Percentiles rank a stretch among this genome's conserved stretches.
Evolutionary conservation across 805 yeast species (phyloP).

Genomic region (Candida ficus): DNA sequence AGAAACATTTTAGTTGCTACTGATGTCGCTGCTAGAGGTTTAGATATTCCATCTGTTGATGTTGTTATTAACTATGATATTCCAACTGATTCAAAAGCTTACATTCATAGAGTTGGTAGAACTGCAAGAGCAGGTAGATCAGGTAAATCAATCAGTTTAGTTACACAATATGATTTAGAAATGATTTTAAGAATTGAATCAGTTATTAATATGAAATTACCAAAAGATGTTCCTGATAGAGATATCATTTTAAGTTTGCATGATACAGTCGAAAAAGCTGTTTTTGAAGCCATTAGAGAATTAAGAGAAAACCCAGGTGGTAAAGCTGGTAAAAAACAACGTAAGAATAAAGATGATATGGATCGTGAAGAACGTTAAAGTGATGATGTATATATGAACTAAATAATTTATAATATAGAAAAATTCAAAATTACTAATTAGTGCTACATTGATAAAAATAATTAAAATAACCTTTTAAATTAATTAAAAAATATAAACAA

Average conservation of each 20-base stretch:
- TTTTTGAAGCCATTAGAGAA: conserved; percentile 73
- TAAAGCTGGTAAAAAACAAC: conserved; percentile 7
- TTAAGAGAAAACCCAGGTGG: conserved; percentile 28
- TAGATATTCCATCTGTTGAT: conserved; percentile 79
- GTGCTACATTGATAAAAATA: too few relatives aligned
- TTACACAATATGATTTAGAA: conserved; percentile 93
- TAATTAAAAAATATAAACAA: too few relatives aligned
- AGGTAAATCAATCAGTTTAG: conserved; percentile 81
- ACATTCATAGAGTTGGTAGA: conserved; percentile 88
- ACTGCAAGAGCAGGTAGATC: conserved; percentile 93
- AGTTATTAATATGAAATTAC: conserved; percentile 76
- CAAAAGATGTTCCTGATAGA: conserved; percentile 75
- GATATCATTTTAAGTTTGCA: conserved; percentile 73
- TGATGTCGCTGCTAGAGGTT: conserved; percentile 86
- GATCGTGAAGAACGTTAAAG: conserved; percentile 22
- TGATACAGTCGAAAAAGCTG: conserved; percentile 86
- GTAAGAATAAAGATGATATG: conserved; percentile 19
- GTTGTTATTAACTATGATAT: conserved; percentile 73
- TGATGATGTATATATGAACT: background rate
- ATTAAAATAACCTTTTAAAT: background rate
- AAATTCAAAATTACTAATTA: too few relatives aligned
- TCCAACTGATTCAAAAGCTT: conserved; percentile 81
- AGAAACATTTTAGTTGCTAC: conserved; percentile 72
- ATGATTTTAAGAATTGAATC: conserved; percentile 83
- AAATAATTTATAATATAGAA: background rate